Conservation (phyloP, 78 protist species). For the Emiliania huxleyi region DNA sequence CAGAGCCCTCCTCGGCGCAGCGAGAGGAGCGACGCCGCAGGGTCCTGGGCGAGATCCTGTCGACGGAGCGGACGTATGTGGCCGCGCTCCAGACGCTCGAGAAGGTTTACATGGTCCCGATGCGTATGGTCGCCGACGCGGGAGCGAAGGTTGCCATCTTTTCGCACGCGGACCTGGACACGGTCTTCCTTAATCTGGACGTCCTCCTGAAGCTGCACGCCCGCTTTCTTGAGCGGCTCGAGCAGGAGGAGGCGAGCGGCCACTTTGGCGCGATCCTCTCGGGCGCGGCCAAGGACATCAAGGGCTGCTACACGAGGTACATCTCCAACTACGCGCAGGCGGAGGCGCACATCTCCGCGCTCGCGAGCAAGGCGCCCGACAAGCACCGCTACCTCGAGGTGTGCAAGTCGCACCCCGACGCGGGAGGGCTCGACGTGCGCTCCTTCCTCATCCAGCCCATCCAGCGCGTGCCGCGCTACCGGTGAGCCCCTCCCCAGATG, state of each 20-base stretch:
- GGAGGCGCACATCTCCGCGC: background rate
- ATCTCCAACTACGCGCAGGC: background rate
- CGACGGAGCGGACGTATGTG: too few species aligned
- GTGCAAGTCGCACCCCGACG: background rate
- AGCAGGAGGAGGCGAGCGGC: background rate
- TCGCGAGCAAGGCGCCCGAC: too few species aligned
- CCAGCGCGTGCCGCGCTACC: slow-evolving; percentile 5
- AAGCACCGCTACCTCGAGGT: background rate
- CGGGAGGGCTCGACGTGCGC: background rate
- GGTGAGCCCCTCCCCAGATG: too few species aligned
- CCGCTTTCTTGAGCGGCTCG: background rate
- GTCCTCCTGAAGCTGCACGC: background rate
- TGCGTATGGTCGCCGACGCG: too few species aligned
- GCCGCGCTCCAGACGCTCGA: too few species aligned
- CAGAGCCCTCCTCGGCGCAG: too few species aligned
- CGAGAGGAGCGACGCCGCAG: too few species aligned
- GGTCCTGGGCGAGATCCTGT: too few species aligned
- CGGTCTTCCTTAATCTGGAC: background rate
- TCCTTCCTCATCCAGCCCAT: background rate
- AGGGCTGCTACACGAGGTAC: background rate
- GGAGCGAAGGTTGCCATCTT: background rate
- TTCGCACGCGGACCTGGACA: background rate
- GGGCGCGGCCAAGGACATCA: background rate
- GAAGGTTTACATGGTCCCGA: too few species aligned
- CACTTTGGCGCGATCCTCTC: background rate